These are phyloP conservation scores for Chlamydomonas sp. DNA, from an alignment of 139 green algal genomes.

Conservation along the genomic window DNA sequence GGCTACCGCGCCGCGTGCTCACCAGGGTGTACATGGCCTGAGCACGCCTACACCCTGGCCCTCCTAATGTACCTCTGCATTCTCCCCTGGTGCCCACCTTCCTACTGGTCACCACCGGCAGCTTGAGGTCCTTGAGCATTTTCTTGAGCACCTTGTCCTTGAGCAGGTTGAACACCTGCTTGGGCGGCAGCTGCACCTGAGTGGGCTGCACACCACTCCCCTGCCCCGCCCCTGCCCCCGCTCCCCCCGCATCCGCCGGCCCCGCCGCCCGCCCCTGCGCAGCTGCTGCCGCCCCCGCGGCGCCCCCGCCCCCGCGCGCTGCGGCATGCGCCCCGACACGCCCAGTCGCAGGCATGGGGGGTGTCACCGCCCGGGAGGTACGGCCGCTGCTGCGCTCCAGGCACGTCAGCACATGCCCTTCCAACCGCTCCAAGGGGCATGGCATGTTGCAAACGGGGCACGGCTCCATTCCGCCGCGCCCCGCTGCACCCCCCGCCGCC, in stretches of 20 bases:
- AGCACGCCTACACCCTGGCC: neutral
- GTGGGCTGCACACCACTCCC: neutral
- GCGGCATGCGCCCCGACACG: neutral
- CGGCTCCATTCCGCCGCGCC: neutral
- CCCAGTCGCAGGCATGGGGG: neutral
- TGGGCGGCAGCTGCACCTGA: constrained; percentile 39
- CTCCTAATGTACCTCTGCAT: neutral
- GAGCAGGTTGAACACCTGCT: constrained; percentile 41
- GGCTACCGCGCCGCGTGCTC: too few species aligned
- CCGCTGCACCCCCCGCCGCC: neutral
- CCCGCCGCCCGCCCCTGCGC: neutral
- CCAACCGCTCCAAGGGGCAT: neutral
- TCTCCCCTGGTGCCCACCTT: constrained; percentile 13
- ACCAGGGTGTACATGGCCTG: neutral
- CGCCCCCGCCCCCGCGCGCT: too few species aligned
- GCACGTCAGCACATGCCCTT: constrained; percentile 12
- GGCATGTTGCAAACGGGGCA: constrained; percentile 1
- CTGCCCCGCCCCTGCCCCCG: neutral
- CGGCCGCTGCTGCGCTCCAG: neutral
- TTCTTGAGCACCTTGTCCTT: constrained; percentile 50
- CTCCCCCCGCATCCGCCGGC: neutral
- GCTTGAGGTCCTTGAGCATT: constrained; percentile 19
- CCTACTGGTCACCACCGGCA: constrained; percentile 31
- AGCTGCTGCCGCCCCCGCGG: neutral
- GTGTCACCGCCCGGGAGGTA: neutral